These are phyloP conservation scores for Calocybe indica DNA, from an alignment of 768 basidiomycete species.

Conservation along the genomic window DNA sequence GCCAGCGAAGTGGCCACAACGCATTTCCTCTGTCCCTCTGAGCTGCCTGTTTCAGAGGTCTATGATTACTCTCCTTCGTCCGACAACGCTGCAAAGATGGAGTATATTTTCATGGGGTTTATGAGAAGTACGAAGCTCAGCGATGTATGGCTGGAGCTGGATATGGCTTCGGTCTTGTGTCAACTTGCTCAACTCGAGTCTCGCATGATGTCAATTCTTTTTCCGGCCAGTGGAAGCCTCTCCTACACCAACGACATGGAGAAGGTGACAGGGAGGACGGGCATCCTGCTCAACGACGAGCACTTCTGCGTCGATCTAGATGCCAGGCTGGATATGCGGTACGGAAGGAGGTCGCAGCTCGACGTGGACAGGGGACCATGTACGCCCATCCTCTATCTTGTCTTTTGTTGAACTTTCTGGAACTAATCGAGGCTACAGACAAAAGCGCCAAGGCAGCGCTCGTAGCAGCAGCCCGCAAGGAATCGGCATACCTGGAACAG, in stretches of 20 bases:
- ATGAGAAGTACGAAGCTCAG: conserved; percentile 31
- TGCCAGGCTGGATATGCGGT: conserved; percentile 36
- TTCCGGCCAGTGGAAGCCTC: conserved; percentile 47
- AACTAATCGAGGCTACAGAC: conserved; percentile 34
- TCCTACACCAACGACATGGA: conserved; percentile 42
- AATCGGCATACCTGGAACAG: conserved; percentile 38
- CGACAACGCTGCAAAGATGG: conserved; percentile 33
- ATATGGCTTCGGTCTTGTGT: conserved; percentile 34
- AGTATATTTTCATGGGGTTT: conserved; percentile 43
- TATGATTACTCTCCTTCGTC: conserved; percentile 34
- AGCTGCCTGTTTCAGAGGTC: conserved; percentile 34
- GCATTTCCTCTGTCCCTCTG: conserved; percentile 28
- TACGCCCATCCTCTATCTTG: conserved; percentile 29
- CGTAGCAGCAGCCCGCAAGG: conserved; percentile 35
- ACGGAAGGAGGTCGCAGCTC: conserved; percentile 42
- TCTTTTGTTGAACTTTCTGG: conserved; percentile 12
- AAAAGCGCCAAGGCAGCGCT: conserved; percentile 36
- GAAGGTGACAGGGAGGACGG: conserved; percentile 25
- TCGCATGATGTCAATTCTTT: conserved; percentile 39
- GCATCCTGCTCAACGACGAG: conserved; percentile 31
- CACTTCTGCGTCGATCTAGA: conserved; percentile 44
- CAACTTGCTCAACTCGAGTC: conserved; percentile 44
- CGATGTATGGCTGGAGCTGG: conserved; percentile 35
- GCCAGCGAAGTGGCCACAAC: conserved; percentile 45
- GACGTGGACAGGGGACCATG: conserved; percentile 47